A percentile compares a stretch with the other conserved stretches of the same genome.
phyloP scores from a whole-genome alignment of 192 early-diverging fungal species.

The Coemansia sp. region DNA sequence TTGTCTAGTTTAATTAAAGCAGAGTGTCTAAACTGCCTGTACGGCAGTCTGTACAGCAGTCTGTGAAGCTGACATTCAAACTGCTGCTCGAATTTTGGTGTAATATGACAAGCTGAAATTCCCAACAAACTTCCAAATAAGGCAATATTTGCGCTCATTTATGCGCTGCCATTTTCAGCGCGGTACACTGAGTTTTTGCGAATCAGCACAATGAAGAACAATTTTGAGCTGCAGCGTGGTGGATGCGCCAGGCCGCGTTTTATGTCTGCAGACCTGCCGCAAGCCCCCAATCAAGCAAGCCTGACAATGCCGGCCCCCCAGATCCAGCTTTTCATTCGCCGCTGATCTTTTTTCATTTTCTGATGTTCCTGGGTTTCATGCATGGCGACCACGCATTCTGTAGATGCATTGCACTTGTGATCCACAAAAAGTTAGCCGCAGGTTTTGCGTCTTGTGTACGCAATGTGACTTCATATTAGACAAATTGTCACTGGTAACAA shows the following conservation, averaged over 20 bases:
- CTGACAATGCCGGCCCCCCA: neutral
- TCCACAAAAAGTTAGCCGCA: neutral
- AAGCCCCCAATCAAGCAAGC: neutral
- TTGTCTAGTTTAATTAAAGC: too few relatives aligned
- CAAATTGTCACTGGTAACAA: neutral
- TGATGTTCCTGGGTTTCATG: neutral
- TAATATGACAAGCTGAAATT: too few relatives aligned
- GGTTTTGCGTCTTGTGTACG: neutral
- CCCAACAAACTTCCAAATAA: neutral
- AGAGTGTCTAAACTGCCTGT: too few relatives aligned
- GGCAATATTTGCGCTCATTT: neutral
- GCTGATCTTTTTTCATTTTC: conserved; percentile 1
- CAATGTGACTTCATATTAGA: neutral
- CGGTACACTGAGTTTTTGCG: neutral
- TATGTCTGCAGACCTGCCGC: neutral
- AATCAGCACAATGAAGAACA: neutral
- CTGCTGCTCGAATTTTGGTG: too few relatives aligned
- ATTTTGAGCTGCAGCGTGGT: neutral
- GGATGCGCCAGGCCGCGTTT: neutral
- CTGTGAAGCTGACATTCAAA: too few relatives aligned
- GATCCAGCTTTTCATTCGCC: neutral
- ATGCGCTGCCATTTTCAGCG: neutral
- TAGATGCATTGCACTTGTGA: neutral
- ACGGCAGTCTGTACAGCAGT: too few relatives aligned
- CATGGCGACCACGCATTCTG: neutral